phyloP scores from a whole-genome alignment of 1,139 yeast species.

The Geotrichum phurueaensis region DNA sequence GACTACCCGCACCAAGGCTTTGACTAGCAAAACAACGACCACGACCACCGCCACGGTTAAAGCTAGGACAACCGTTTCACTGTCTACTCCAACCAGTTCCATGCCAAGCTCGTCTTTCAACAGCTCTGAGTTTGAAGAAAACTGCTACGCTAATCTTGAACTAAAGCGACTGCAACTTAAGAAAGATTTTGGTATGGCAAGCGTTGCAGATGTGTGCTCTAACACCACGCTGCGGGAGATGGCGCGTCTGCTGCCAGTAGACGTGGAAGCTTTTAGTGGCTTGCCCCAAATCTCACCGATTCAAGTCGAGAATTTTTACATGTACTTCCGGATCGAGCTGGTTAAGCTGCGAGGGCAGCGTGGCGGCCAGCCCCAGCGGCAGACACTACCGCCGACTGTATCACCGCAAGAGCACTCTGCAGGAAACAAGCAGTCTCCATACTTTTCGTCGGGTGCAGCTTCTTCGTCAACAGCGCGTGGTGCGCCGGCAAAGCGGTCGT shows the following conservation, averaged over 20 bases:
- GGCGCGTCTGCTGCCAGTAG: slow-evolving; percentile 17
- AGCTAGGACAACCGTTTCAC: neutral
- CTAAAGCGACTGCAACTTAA: slow-evolving; percentile 13
- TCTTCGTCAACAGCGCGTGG: neutral
- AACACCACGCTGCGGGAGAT: slow-evolving; percentile 20
- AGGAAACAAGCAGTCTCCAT: neutral
- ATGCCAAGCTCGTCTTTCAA: neutral
- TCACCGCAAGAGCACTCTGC: neutral
- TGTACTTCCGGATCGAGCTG: slow-evolving; percentile 18
- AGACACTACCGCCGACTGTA: neutral
- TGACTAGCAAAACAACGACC: neutral
- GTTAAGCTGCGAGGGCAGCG: slow-evolving; percentile 13
- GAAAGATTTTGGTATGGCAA: slow-evolving; percentile 9
- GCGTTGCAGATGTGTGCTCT: slow-evolving; percentile 20
- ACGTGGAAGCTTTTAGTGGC: slow-evolving; percentile 15
- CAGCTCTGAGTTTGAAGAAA: slow-evolving; percentile 13
- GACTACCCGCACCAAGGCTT: neutral
- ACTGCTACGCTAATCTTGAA: slow-evolving; percentile 20
- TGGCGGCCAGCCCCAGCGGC: neutral
- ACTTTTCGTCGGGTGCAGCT: neutral
- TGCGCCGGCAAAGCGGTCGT: neutral
- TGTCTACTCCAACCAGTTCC: neutral
- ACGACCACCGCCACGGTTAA: neutral
- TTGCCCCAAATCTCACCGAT: slow-evolving; percentile 17
- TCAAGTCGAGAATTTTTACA: slow-evolving; percentile 18